Evolutionary conservation across 176 grass and related monocot genomes (phyloP), one percentile per base, ranked within the genome.

Genomic region (Neostapfia colusana): DNA sequence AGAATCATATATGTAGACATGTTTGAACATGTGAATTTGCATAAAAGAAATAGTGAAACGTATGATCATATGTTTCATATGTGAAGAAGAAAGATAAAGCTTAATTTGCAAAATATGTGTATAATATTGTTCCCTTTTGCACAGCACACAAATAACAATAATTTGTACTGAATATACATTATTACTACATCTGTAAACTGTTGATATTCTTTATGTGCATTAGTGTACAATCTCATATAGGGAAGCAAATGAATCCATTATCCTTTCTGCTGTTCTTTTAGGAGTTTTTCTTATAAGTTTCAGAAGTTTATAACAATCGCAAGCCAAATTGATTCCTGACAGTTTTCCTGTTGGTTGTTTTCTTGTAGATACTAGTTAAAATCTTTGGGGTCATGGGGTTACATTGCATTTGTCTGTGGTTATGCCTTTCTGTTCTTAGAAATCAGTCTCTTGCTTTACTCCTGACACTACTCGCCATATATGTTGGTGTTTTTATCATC

Each of bases 271-370:
- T 45, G 13, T 45, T 13, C 43, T 45, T 14, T 10, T 45, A 45
- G 43, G 43, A 45, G 11, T 11, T 45, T 45, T 11, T 45, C 11
- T 45, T 45, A 45, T 13, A 11, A 31, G 31, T 2, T n/a, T n/a
- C n/a, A n/a, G n/a, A n/a, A n/a, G n/a, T n/a, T n/a, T 31, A 49
- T 79, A 45, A 57, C 40, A 72, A 46, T 65, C 50, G 39, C 40
- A 50, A 13, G 28, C 15, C 42, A 45, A 85, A 37, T 37, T 49
- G 27, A 65, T 67, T 0, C 11, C 50, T 80, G 25, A 42, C 70
- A 17, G 73, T 80, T 51, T 40, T 17, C 53, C 34, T 28, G 51
- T 13, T 45, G 8, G 15, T 28, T 28, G 17, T 63, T 63, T 31
- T 36, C 27, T 76, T 49, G 25, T 15, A 35, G 8, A 10, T 31